Base-by-base conservation (phyloP, 352 stramenopile genomes). In the Pythium utonaiense region DNA sequence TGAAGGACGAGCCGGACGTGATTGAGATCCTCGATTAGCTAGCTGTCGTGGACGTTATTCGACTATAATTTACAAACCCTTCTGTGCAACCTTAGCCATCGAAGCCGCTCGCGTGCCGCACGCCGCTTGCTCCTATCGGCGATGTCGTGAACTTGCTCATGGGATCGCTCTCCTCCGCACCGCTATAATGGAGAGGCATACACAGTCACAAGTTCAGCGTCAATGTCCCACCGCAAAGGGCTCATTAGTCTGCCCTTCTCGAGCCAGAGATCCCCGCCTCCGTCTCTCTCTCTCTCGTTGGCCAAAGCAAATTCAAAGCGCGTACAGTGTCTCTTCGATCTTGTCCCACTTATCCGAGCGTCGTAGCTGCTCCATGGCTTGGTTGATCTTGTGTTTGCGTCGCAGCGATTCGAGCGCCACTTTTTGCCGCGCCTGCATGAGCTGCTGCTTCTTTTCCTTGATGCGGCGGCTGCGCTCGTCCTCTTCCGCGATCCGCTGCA, bases 321-420 rank as follows among this genome's bases (percentile, higher is more conserved):
- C 78, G 77, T 88, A 87, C 75, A 92, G 70, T 54, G 73, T 83
- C 25, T 89, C 80, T 54, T 91, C 78, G 62, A 91, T 76, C 56
- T 87, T 86, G 63, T 93, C 81, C 83, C 80, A 93, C 51, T 89
- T 86, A 56, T 81, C 83, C 55, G 61, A 79, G 33, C 61, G 67
- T 10, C 77, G 75, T 38, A 91, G 67, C 40, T 91, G 74, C 52
- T 89, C 80, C 27, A 93, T 75, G 4, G 77, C 80, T 49, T 90
- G 66, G 21, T 66, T 69, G 44, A 91, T 88, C 44, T 71, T 70
- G 64, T 91, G 80, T 34, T 88, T 88, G 41, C 83, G 79, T 5
- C 86, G 61, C 45, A 91, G 71, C 34, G 78, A 75, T 12, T 90
- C 79, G 19, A 84, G 73, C 8, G 78, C 70, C 9, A 87, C 69